Percentiles rank a stretch among this genome's conserved stretches.
These are phyloP conservation scores for Sungouiozyma ichnusensis DNA, from an alignment of 805 yeast genomes.

Conservation along the genomic window DNA sequence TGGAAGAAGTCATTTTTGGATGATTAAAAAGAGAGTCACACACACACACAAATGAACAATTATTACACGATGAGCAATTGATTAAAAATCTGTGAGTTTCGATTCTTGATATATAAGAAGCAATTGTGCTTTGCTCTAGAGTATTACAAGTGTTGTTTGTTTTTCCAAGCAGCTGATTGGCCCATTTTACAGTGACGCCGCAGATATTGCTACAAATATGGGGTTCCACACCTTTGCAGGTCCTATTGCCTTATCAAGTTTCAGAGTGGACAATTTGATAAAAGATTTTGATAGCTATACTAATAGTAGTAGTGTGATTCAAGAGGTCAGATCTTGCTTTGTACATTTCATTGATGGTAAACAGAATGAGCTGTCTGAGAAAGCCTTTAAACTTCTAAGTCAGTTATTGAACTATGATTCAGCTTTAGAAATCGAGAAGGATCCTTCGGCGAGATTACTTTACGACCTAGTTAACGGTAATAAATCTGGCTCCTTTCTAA, in stretches of 20 bases:
- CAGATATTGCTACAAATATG: no score
- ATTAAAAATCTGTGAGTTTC: no score
- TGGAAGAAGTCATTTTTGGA: background rate
- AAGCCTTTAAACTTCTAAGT: constrained; percentile 41
- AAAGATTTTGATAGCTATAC: constrained; percentile 64
- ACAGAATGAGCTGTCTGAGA: constrained; percentile 24
- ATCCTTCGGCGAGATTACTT: constrained; percentile 23
- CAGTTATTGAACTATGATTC: constrained; percentile 66
- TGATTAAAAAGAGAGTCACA: background rate
- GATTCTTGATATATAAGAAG: no score
- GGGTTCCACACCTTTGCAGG: constrained; percentile 61
- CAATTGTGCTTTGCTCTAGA: no score
- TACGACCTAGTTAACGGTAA: constrained; percentile 24
- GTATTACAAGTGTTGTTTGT: no score
- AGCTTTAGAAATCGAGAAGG: constrained; percentile 41
- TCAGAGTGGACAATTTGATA: constrained; percentile 66
- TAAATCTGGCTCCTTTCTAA: background rate
- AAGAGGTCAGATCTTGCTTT: constrained; percentile 60
- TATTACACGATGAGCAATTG: background rate
- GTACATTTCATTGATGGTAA: constrained; percentile 68
- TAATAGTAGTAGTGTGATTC: constrained; percentile 50
- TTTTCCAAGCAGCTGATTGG: no score
- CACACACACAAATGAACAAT: no score
- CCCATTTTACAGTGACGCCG: no score
- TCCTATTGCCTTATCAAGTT: constrained; percentile 79